Conservation (phyloP, 441 rosid genomes). For the Cnidoscolus chayamansa region DNA sequence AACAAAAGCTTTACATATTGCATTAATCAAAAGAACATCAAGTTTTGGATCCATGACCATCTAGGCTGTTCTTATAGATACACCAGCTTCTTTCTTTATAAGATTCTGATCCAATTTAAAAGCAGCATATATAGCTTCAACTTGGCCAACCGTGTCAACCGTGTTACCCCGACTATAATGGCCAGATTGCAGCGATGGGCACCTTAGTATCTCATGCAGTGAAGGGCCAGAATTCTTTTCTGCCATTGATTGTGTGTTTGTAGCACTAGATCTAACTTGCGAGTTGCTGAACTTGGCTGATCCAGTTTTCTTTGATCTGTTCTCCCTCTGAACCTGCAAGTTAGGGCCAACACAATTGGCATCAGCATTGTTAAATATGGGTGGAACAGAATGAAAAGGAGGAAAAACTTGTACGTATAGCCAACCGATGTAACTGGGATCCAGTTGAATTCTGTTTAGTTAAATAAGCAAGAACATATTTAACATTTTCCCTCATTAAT, state of each 20-base stretch:
- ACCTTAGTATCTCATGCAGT: slow-evolving; percentile 62
- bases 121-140: slow-evolving; percentile 71
- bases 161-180: slow-evolving; percentile 26
- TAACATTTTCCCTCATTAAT: too few relatives aligned
- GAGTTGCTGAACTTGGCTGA: slow-evolving; percentile 57
- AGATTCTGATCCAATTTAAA: slow-evolving; percentile 62
- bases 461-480: not conserved
- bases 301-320: slow-evolving; percentile 42
- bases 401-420: not conserved
- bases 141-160: slow-evolving; percentile 31
- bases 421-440: not conserved
- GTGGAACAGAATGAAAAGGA: not conserved
- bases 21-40: not conserved
- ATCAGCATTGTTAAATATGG: not conserved
- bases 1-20: not conserved
- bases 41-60: not conserved
- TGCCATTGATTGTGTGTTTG: slow-evolving; percentile 29
- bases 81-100: slow-evolving; percentile 30
- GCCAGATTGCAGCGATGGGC: slow-evolving; percentile 48
- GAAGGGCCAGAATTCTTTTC: slow-evolving; percentile 47
- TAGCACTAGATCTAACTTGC: slow-evolving; percentile 45
- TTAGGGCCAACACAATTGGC: not conserved
- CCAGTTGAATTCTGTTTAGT: not conserved
- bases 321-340: slow-evolving; percentile 52
- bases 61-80: slow-evolving; percentile 28